These are phyloP conservation scores for Fusarium chaquense DNA, from an alignment of 2,329 filamentous ascomycete species.

Conservation along the genomic window DNA sequence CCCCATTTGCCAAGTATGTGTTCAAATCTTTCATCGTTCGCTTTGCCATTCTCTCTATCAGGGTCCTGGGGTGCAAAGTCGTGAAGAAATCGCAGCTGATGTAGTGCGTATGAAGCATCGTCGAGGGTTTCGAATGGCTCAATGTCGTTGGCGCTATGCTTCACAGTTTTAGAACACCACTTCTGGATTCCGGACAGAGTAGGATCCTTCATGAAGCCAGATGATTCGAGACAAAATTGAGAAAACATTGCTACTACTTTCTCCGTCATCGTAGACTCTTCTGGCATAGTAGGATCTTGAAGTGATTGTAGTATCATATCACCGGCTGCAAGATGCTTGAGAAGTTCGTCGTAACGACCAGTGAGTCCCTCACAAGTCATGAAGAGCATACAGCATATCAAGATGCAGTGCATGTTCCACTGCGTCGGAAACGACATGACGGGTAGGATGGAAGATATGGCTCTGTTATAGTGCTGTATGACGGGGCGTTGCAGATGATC, in stretches of 20 bases:
- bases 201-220: neutral
- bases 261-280: neutral
- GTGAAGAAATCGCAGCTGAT: neutral
- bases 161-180: neutral
- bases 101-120: slow-evolving; percentile 1
- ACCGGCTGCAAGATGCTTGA: slow-evolving; percentile 5
- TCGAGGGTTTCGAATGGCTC: neutral
- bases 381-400: slow-evolving; percentile 13
- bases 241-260: slow-evolving; percentile 3
- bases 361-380: slow-evolving; percentile 11
- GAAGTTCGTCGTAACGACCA: slow-evolving; percentile 9
- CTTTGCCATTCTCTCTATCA: neutral
- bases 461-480: slow-evolving; percentile 24
- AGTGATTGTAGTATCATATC: slow-evolving; percentile 12
- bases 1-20: neutral
- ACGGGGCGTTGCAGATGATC: neutral
- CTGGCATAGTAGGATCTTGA: fast-evolving
- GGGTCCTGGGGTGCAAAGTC: slow-evolving; percentile 5
- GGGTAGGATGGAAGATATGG: slow-evolving; percentile 8
- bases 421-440: neutral
- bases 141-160: fast-evolving
- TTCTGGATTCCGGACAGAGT: neutral
- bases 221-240: neutral
- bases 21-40: neutral
- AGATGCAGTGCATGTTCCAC: neutral